Conservation (phyloP, 169 alveolate species). For the Cyclospora cayetanensis region DNA sequence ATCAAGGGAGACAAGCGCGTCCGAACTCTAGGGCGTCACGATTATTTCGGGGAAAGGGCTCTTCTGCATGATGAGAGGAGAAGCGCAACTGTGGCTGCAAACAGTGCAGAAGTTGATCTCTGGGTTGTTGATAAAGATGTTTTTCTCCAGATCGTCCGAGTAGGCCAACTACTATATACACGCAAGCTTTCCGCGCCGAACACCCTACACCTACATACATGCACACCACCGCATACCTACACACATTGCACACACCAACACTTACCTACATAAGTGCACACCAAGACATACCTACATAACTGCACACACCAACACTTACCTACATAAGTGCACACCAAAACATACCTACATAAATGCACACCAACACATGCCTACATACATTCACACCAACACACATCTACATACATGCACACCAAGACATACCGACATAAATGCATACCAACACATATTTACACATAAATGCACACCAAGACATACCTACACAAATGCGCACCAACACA, state of each 20-base stretch:
- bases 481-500: too few relatives aligned
- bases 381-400: neutral
- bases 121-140: conserved; percentile 92
- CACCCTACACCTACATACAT: conserved; percentile 65
- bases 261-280: too few relatives aligned
- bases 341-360: neutral
- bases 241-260: too few relatives aligned
- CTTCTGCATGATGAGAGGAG: conserved; percentile 92
- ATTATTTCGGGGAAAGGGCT: conserved; percentile 97
- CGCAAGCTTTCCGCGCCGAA: neutral
- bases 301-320: too few relatives aligned
- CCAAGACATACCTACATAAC: too few relatives aligned
- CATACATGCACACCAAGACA: neutral
- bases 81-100: conserved; percentile 91
- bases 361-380: neutral
- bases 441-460: neutral
- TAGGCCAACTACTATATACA: neutral
- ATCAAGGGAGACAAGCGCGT: conserved; percentile 83
- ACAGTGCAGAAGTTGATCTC: conserved; percentile 76
- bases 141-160: conserved; percentile 78
- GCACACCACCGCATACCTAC: too few relatives aligned
- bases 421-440: neutral
- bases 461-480: neutral
- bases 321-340: neutral
- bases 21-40: conserved; percentile 89